Percentiles rank a stretch among this genome's conserved stretches.
These are phyloP conservation scores for Fusarium luffae DNA, from an alignment of 2,329 filamentous ascomycete genomes.

Conservation along the genomic window DNA sequence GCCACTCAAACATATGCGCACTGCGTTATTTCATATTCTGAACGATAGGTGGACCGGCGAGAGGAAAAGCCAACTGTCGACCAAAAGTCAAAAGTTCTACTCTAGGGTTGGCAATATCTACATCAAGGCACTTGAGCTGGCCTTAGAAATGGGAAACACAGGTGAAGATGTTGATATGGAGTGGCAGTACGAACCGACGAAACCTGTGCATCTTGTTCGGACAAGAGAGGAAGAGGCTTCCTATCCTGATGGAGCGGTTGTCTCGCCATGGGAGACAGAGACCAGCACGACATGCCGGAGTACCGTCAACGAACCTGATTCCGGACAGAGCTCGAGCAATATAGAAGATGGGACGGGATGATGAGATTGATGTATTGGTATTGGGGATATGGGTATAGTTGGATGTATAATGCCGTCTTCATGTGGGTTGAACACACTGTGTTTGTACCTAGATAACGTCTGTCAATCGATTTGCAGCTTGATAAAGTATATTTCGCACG, in stretches of 20 bases:
- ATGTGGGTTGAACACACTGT: not conserved
- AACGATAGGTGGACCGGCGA: not conserved
- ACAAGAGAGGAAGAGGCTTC: constrained; percentile 15
- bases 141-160: not conserved
- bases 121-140: constrained; percentile 4
- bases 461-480: not conserved
- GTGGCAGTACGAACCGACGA: constrained; percentile 33
- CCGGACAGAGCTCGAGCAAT: not conserved
- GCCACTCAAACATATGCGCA: not conserved
- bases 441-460: not conserved
- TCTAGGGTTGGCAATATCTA: constrained; percentile 12
- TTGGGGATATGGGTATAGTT: not conserved
- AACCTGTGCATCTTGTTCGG: constrained; percentile 21
- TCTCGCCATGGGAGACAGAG: not conserved
- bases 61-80: not conserved
- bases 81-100: constrained; percentile 3
- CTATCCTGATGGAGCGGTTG: constrained; percentile 7
- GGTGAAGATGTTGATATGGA: constrained; percentile 25
- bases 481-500: not conserved
- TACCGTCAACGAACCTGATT: too few species aligned
- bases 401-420: not conserved
- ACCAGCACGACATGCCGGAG: not conserved
- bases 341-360: not conserved
- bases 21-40: not conserved
- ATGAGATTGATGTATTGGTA: not conserved